Conservation (phyloP, 441 rosid species). For the Isatis lusitanica region DNA sequence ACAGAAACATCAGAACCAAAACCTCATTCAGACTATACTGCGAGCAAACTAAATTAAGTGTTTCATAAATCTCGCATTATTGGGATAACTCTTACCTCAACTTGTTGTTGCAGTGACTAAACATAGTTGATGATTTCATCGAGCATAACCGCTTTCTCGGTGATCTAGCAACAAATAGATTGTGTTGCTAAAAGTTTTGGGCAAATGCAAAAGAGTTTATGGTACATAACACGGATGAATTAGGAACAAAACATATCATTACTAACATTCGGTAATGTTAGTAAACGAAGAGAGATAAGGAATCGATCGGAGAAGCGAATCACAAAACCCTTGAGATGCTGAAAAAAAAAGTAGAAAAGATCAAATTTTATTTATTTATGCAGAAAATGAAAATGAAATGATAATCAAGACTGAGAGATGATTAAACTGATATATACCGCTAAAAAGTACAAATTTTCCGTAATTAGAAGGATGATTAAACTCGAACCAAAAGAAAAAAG, state of each 20-base stretch:
- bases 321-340: no score
- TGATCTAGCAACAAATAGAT: constrained; percentile 48
- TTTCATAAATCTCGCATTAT: constrained; percentile 9
- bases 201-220: no score
- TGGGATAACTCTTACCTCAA: constrained; percentile 47
- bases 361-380: no score
- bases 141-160: constrained; percentile 86
- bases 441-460: constrained; percentile 1
- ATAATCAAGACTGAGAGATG: no score
- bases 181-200: no score
- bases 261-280: no score
- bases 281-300: no score
- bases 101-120: constrained; percentile 79
- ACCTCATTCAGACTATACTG: background rate
- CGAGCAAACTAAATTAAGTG: background rate
- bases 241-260: no score
- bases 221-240: no score
- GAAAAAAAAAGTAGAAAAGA: no score
- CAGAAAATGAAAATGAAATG: no score
- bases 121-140: constrained; percentile 84
- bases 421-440: background rate
- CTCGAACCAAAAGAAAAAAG: background rate
- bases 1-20: constrained; percentile 9
- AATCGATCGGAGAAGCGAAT: no score
- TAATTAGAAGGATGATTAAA: background rate